Percentiles rank a stretch among this genome's conserved stretches.
These are phyloP conservation scores for Geotrichum australiense DNA, from an alignment of 1,139 yeast genomes.

Conservation along the genomic window DNA sequence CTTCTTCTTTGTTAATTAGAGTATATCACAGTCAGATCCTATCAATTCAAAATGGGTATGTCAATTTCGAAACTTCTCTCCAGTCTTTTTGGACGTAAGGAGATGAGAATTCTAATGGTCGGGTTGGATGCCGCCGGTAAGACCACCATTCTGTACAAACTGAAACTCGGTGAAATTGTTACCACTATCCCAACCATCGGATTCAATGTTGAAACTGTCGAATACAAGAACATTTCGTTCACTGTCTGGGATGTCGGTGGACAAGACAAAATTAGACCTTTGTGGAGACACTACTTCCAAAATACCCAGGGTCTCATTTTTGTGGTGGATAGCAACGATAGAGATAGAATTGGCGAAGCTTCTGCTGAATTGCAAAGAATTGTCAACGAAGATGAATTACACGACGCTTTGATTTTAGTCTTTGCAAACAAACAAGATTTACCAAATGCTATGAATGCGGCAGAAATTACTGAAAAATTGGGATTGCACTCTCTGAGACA, in stretches of 20 bases:
- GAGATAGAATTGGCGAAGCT: slow-evolving; percentile 90
- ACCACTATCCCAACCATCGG: slow-evolving; percentile 93
- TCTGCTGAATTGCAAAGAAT: slow-evolving; percentile 91
- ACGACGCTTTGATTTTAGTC: slow-evolving; percentile 71
- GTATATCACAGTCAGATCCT: neutral
- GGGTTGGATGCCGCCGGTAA: slow-evolving; percentile 93
- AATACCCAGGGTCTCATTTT: slow-evolving; percentile 92
- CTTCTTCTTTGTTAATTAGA: neutral
- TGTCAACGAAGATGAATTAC: slow-evolving; percentile 89
- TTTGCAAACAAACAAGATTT: slow-evolving; percentile 85
- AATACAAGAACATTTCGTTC: slow-evolving; percentile 88
- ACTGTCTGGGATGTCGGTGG: slow-evolving; percentile 98
- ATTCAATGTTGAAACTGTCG: slow-evolving; percentile 91
- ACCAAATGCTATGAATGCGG: slow-evolving; percentile 94
- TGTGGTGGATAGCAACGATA: slow-evolving; percentile 88
- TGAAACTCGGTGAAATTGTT: slow-evolving; percentile 86
- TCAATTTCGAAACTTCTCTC: slow-evolving; percentile 14
- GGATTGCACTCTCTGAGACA: slow-evolving; percentile 89
- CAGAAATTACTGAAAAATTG: slow-evolving; percentile 86
- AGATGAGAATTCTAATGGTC: slow-evolving; percentile 42
- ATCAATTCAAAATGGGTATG: slow-evolving; percentile 8
- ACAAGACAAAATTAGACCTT: slow-evolving; percentile 91
- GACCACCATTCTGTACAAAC: slow-evolving; percentile 82
- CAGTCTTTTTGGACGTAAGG: slow-evolving; percentile 38
- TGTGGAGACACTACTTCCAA: slow-evolving; percentile 94